Base-by-base conservation (phyloP, 768 basidiomycete genomes). In the Tubosaeta brunneosetosa region DNA sequence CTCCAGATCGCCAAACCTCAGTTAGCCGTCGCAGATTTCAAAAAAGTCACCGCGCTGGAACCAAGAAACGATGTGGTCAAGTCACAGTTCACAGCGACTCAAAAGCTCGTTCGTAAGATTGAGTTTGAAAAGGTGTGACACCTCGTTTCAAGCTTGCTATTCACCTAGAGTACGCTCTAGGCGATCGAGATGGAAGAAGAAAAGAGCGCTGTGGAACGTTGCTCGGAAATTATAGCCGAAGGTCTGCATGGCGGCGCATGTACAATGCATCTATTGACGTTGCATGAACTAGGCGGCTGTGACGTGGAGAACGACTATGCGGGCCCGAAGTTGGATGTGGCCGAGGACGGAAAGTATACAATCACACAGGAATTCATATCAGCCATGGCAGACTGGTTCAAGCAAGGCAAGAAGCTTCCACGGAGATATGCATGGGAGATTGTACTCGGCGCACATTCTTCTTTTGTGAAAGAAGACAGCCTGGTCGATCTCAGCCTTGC, bases 391-490 rank as follows among this genome's bases (percentile, higher is more conserved):
- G 75, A 85, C 56, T 91, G 85, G 84, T 98, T 97, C 73, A 94
- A 94, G 74, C 80, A 84, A 41, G 94, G 93, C n/a, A 97, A 97
- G 68, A 77, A 86, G n/a, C 71, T 98, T 44, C 84, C 92, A 4
- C 84, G 85, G 69, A 79, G 94, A 70, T 87, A 93, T 55, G 93
- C 86, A 26, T 97, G 93, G 94, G 93, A 98, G 72, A 97, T 99
- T 59, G 79, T 94, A 22, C 76, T 99, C 14, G 93, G 90, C 10
- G 93, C 91, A 55, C 80, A 89, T 66, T 78, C 81, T 17, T 74
- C 81, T 17, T 86, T 98, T 61, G 74, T 76, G 14, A 79, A 84
- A 60, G 91, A 94, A 62, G 83, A 87, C 54, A 93, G 84, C 57
- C 60, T 99, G 62, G 91, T 94, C 14, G 80, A 87, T 47, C 77